Percentiles rank a stretch among this genome's conserved stretches.
Conservation (phyloP, 208 protist genomes). For the Leishmania guyanensis region DNA sequence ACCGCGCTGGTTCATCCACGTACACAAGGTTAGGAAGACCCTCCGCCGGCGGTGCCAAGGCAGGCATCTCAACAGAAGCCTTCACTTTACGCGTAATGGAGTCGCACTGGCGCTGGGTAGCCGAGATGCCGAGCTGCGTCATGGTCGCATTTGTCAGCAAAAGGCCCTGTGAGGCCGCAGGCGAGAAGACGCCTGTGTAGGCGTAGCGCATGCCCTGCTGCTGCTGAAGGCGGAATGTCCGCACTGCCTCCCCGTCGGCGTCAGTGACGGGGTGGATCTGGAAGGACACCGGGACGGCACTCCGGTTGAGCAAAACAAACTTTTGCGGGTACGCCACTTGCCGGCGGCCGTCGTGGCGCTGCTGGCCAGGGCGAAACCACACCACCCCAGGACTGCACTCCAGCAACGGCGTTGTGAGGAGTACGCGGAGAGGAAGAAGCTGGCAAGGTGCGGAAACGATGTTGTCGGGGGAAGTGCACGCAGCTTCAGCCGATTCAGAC, state of each 20-base stretch:
- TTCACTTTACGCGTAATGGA: slow-evolving; percentile 40
- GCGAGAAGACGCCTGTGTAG: background rate
- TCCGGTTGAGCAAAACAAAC: slow-evolving; percentile 62
- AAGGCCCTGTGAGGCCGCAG: background rate
- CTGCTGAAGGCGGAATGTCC: slow-evolving; percentile 26
- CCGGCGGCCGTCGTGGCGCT: slow-evolving; percentile 70
- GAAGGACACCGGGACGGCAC: slow-evolving; percentile 47
- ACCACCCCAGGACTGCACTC: slow-evolving; percentile 48
- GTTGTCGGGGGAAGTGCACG: background rate
- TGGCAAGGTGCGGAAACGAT: slow-evolving; percentile 18
- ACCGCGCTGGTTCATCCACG: slow-evolving; percentile 42
- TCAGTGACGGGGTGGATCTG: slow-evolving; percentile 33
- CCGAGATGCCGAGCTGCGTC: slow-evolving; percentile 23
- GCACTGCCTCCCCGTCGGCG: slow-evolving; percentile 7
- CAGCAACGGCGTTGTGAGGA: slow-evolving; percentile 51
- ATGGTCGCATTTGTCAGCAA: slow-evolving; percentile 16
- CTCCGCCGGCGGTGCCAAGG: slow-evolving; percentile 27
- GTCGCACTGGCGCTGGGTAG: slow-evolving; percentile 10
- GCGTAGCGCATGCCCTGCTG: slow-evolving; percentile 6
- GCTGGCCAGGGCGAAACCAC: slow-evolving; percentile 83
- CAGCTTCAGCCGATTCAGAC: background rate
- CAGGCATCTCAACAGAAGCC: slow-evolving; percentile 50
- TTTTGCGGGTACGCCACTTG: slow-evolving; percentile 69
- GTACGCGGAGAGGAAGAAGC: slow-evolving; percentile 51
- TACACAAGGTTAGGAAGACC: slow-evolving; percentile 28